These are phyloP conservation scores for Ophiostoma sp. DNA, from an alignment of 2,329 filamentous ascomycete species.

Conservation along the genomic window DNA sequence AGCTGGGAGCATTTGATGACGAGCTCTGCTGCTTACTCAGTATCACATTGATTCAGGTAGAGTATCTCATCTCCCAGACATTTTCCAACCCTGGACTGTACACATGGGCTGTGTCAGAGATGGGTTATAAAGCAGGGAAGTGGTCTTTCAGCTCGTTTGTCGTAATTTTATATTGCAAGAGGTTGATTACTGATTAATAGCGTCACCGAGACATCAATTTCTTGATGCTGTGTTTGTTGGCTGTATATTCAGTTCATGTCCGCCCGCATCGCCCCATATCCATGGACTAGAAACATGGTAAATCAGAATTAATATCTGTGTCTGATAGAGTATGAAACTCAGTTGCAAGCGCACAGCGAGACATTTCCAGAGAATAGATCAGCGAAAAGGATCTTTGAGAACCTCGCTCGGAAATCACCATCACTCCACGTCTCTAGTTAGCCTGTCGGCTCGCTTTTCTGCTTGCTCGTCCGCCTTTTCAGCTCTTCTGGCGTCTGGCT, in stretches of 20 bases:
- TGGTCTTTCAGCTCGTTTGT: neutral
- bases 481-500: neutral
- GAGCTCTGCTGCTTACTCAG: neutral
- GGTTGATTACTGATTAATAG: neutral
- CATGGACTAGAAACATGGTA: neutral
- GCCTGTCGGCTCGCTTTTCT: too few species aligned
- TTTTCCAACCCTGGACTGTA: neutral
- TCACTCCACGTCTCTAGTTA: neutral
- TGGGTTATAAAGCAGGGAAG: neutral
- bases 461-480: neutral
- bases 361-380: neutral
- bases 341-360: neutral
- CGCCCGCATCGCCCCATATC: neutral
- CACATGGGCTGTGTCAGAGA: neutral
- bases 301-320: neutral
- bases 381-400: too few species aligned
- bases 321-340: neutral
- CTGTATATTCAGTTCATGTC: neutral
- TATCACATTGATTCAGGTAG: neutral
- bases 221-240: neutral
- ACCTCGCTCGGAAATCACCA: neutral
- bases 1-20: neutral
- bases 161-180: neutral
- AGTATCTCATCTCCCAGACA: slow-evolving; percentile 1
- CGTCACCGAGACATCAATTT: slow-evolving; percentile 13